Base-by-base conservation (phyloP, 805 yeast species). In the Nakazawaea wyomingensis region DNA sequence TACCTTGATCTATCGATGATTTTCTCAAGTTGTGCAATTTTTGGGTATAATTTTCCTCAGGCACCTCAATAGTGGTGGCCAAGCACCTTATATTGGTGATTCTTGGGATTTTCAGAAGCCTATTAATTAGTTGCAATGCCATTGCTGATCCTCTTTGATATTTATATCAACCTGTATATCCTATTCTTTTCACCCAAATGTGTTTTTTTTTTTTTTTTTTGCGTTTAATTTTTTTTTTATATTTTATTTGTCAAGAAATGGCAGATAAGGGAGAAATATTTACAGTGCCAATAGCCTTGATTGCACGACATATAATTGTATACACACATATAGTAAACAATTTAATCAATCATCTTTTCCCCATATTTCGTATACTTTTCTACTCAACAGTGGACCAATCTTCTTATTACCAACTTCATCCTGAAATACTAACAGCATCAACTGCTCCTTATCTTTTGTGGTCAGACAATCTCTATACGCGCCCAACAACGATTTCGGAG, bases 401-500 rank as follows among this genome's bases (percentile, higher is more conserved):
- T 71, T 75, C 46, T 76, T 73, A 34, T 71, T 66, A 1, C 80
- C 75, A 7, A 79, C 61, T 45, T 74, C 72, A 36, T 61, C 53
- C 43, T 59, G 59, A 41, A 74, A 69, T 7, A 56, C 51, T 5
- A 55, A 51, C 37, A 48, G 44, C 5, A 69, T 47, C 54, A 66
- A 52, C 18, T 50, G 52, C 21, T 60, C 53, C 48, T 65, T 66
- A 1, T 64, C 72, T 46, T 32, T 4, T 44, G 47, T 42, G 45
- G 50, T 21, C 22, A 48, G 2, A 46, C 48, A 51, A 2, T 37
- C 37, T 10, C 52, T 64, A 50, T 66, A 85, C 9, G 71, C 76
- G 17, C 69, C 66, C 10, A 82, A 57, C n/a, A 91, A 66, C 16
- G 55, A 57, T 28, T 65, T 64, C 0, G 97, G 93, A 0, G 97